These are phyloP conservation scores for Acanthamoeba lugdunensis DNA, from an alignment of 208 protist genomes.

Conservation along the genomic window DNA sequence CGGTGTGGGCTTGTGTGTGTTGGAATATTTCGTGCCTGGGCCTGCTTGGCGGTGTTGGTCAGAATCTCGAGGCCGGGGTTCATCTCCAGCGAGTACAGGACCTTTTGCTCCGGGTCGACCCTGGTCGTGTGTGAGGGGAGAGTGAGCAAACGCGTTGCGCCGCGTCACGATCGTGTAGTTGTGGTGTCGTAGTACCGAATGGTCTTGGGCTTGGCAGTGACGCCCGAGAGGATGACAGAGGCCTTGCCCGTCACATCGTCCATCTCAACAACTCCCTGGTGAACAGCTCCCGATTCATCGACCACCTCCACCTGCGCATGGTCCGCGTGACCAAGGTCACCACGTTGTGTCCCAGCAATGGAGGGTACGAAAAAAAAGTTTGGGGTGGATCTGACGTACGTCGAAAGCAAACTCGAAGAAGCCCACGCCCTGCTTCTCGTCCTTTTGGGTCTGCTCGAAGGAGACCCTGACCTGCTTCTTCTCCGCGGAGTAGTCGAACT, in stretches of 20 bases:
- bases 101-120: slow-evolving; percentile 29
- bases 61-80: slow-evolving; percentile 20
- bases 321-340: neutral
- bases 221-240: slow-evolving; percentile 12
- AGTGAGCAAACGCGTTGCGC: neutral
- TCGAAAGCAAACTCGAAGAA: slow-evolving; percentile 36
- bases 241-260: slow-evolving; percentile 20
- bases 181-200: neutral
- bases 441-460: slow-evolving; percentile 55
- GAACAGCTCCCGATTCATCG: slow-evolving; percentile 10
- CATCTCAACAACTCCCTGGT: slow-evolving; percentile 23
- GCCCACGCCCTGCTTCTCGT: slow-evolving; percentile 27
- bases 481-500: neutral
- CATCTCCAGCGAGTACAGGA: slow-evolving; percentile 13
- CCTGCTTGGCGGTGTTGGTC: slow-evolving; percentile 25
- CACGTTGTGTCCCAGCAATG: neutral
- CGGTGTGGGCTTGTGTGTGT: neutral
- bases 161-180: neutral
- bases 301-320: neutral
- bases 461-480: slow-evolving; percentile 45
- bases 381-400: neutral
- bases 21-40: neutral
- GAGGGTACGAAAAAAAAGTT: neutral
- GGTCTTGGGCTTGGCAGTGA: neutral
- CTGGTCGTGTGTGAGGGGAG: neutral